Conservation (phyloP, 768 basidiomycete species). For the Podaxis sp. region DNA sequence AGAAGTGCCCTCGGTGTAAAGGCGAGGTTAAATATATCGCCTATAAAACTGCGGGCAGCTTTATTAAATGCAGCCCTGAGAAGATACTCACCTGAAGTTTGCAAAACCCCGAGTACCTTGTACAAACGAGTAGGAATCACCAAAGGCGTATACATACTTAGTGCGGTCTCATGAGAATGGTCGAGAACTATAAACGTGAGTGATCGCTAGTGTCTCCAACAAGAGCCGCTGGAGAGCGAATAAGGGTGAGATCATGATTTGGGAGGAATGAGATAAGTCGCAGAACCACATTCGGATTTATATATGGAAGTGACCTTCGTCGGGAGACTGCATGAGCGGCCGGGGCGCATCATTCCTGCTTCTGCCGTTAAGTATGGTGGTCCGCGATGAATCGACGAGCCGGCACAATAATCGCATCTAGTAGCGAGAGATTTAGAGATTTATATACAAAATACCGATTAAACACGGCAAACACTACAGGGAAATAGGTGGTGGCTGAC, state of each 20-base stretch:
- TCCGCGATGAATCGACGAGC: background rate
- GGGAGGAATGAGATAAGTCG: background rate
- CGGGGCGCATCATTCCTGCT: background rate
- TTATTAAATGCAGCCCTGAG: background rate
- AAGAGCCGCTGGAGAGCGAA: background rate
- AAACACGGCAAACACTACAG: background rate
- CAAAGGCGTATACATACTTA: constrained; percentile 47
- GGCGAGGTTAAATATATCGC: constrained; percentile 35
- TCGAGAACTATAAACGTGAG: background rate
- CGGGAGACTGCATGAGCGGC: background rate
- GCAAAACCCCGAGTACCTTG: constrained; percentile 42
- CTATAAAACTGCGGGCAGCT: constrained; percentile 37
- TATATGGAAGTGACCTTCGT: too few relatives aligned
- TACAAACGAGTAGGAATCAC: constrained; percentile 54
- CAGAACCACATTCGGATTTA: too few relatives aligned
- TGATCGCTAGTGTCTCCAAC: background rate
- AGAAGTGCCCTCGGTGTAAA: constrained; percentile 40
- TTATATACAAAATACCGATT: background rate
- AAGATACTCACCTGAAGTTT: constrained; percentile 40
- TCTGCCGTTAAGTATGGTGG: background rate
- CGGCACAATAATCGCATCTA: background rate
- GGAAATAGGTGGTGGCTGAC: background rate
- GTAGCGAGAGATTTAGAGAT: background rate
- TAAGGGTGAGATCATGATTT: background rate
- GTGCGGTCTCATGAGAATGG: constrained; percentile 3